phyloP scores from a whole-genome alignment of 208 protist species.

The Phytomonas sp. region DNA sequence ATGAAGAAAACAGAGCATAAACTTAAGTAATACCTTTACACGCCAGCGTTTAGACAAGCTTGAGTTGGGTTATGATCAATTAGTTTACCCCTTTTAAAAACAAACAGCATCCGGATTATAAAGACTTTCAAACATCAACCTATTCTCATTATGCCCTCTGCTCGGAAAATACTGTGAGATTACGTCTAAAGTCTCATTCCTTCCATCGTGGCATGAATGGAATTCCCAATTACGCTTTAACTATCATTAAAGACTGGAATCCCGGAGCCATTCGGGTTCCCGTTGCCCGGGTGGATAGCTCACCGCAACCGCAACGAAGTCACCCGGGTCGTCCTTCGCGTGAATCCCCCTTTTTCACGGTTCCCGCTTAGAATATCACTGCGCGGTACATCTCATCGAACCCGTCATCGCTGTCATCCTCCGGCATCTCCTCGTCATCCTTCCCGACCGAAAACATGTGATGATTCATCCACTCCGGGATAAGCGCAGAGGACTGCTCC shows the following conservation, averaged over 20 bases:
- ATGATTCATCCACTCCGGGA: constrained; percentile 56
- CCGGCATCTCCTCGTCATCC: constrained; percentile 24
- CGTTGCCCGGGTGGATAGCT: background rate
- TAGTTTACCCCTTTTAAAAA: background rate
- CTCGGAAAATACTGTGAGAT: too few species aligned
- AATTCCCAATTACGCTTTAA: too few species aligned
- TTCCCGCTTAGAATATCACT: background rate
- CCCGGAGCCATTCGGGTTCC: too few species aligned
- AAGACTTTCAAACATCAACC: background rate
- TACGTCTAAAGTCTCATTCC: too few species aligned
- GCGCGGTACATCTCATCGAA: constrained; percentile 31
- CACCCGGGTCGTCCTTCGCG: background rate
- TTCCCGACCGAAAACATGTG: constrained; percentile 33
- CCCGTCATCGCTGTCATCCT: constrained; percentile 20
- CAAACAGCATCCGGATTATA: background rate
- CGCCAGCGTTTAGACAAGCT: background rate
- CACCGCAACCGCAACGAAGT: background rate
- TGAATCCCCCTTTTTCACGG: background rate
- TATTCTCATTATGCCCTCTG: background rate
- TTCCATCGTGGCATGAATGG: too few species aligned
- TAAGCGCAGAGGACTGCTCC: constrained; percentile 44
- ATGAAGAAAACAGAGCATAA: too few species aligned
- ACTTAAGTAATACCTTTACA: background rate
- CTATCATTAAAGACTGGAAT: too few species aligned
- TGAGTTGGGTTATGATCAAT: background rate